Conservation (phyloP, 78 protist genomes). For the Bigelowiella natans region DNA sequence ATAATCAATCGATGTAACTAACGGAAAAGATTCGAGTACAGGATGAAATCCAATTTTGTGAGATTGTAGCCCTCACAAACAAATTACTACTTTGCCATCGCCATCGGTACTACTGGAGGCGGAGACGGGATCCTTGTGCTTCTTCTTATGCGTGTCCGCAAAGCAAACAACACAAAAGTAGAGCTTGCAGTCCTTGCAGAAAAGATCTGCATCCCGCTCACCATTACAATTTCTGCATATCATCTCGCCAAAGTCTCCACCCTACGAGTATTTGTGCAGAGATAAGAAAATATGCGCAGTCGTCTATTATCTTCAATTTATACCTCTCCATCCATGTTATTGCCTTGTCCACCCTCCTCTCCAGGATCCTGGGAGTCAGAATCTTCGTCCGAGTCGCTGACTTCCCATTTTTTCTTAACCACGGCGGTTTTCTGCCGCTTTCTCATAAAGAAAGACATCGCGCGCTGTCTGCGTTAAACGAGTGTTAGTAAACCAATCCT, state of each 20-base stretch:
- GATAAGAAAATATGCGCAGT: too few species aligned
- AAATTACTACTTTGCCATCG: too few species aligned
- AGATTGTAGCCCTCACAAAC: too few species aligned
- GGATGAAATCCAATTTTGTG: too few species aligned
- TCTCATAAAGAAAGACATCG: neutral
- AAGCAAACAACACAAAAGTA: neutral
- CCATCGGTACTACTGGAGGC: too few species aligned
- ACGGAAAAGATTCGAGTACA: too few species aligned
- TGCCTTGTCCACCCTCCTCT: too few species aligned
- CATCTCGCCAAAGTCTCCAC: neutral
- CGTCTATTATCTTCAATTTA: too few species aligned
- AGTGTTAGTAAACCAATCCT: too few species aligned
- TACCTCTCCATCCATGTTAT: too few species aligned
- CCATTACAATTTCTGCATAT: neutral
- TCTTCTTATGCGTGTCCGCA: neutral
- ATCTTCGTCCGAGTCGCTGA: neutral
- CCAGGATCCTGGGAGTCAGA: neutral
- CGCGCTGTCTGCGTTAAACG: too few species aligned
- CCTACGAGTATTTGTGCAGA: neutral
- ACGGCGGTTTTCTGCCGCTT: neutral
- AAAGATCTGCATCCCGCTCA: neutral
- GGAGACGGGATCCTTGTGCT: neutral
- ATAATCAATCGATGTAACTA: too few species aligned
- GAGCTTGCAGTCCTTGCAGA: neutral
- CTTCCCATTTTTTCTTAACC: neutral